A percentile compares a stretch with the other conserved stretches of the same genome.
Conservation (phyloP, 257 asterid genomes). For the Solanum boliviense region DNA sequence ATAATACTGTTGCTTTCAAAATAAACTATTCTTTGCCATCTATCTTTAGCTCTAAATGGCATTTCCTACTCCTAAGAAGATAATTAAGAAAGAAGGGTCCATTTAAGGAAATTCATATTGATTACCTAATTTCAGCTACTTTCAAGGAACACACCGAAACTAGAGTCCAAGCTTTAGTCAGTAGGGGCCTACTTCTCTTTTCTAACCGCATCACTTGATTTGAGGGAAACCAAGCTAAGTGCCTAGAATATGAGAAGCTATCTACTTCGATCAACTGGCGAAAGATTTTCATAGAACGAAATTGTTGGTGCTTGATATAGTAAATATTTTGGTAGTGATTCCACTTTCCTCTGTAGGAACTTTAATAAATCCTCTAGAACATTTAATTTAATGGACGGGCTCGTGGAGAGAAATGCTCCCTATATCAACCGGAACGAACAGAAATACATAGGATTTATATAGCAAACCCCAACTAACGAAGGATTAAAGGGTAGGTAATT, state of each 20-base stretch:
- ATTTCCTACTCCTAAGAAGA: background rate
- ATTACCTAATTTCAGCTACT: background rate
- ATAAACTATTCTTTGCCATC: background rate
- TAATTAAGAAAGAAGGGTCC: background rate
- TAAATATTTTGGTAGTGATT: background rate
- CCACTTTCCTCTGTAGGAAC: background rate
- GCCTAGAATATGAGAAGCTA: background rate
- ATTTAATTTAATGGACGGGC: background rate
- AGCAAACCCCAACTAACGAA: background rate
- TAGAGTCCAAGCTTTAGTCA: background rate
- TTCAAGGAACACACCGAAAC: background rate
- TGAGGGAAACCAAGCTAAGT: background rate
- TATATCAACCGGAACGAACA: background rate
- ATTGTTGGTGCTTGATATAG: background rate
- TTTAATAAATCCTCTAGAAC: background rate
- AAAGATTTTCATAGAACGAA: background rate
- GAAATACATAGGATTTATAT: background rate
- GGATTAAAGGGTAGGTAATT: background rate
- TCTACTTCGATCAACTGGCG: background rate
- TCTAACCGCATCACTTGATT: background rate
- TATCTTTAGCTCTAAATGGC: background rate
- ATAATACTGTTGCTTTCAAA: background rate
- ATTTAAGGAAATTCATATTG: background rate
- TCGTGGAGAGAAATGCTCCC: background rate
- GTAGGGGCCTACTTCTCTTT: background rate